A percentile compares a stretch with the other conserved stretches of the same genome.
Conservation (phyloP, 2,329 filamentous ascomycete species). For the Rutstroemia sp. region DNA sequence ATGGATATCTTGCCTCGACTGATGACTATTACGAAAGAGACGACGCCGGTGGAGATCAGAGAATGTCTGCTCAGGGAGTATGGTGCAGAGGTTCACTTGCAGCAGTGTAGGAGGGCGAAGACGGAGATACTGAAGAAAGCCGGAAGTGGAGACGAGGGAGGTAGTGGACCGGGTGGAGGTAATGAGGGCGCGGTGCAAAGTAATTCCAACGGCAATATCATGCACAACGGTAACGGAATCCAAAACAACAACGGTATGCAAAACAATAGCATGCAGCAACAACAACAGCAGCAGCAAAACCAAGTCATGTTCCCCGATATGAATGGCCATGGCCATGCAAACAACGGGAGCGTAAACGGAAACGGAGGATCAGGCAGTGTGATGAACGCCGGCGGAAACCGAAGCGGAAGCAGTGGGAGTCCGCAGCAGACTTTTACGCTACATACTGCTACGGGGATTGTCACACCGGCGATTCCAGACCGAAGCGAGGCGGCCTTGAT, state of each 20-base stretch:
- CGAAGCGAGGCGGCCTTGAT: constrained; percentile 17
- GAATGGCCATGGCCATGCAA: constrained; percentile 6
- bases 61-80: constrained; percentile 42
- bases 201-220: background rate
- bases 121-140: constrained; percentile 29
- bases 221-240: background rate
- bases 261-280: background rate
- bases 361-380: background rate
- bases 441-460: constrained; percentile 24
- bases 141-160: constrained; percentile 4
- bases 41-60: constrained; percentile 51
- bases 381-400: background rate
- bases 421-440: constrained; percentile 19
- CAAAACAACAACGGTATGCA: background rate
- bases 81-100: constrained; percentile 28
- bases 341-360: background rate
- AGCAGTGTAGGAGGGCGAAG: constrained; percentile 29
- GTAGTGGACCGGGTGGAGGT: constrained; percentile 8
- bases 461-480: constrained; percentile 21
- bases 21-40: constrained; percentile 50
- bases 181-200: constrained; percentile 12
- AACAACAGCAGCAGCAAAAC: background rate
- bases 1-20: constrained; percentile 53
- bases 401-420: background rate
- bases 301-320: constrained; percentile 10